Conservation (phyloP, 768 basidiomycete species). For the Xerocomus potaroensis region DNA sequence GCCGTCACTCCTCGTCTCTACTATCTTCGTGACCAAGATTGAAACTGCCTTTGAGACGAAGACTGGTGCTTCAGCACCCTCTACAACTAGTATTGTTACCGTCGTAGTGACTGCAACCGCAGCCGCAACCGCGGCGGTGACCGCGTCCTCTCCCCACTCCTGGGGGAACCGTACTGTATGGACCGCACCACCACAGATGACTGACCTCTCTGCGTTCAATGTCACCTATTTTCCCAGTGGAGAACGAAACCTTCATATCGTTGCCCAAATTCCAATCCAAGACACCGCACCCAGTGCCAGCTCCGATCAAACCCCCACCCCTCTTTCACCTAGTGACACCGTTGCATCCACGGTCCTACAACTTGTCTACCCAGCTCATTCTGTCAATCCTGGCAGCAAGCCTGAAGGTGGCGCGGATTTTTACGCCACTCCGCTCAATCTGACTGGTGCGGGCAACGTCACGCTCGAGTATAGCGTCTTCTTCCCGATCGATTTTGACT, state of each 20-base stretch:
- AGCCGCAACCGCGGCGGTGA: not conserved
- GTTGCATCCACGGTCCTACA: slow-evolving; percentile 47
- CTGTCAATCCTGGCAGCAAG: slow-evolving; percentile 59
- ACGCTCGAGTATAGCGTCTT: slow-evolving; percentile 69
- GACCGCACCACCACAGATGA: slow-evolving; percentile 49
- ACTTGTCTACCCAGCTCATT: slow-evolving; percentile 62
- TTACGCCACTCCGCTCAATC: slow-evolving; percentile 45
- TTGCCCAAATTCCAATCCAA: slow-evolving; percentile 42
- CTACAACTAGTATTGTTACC: slow-evolving; percentile 7
- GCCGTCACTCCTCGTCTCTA: not conserved
- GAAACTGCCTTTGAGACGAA: slow-evolving; percentile 8
- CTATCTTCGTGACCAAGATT: slow-evolving; percentile 9
- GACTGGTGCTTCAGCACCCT: not conserved
- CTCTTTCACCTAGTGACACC: slow-evolving; percentile 17
- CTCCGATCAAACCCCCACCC: slow-evolving; percentile 5
- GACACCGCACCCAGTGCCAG: slow-evolving; percentile 25
- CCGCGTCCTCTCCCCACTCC: not conserved
- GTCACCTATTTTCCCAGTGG: slow-evolving; percentile 54
- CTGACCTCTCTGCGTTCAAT: slow-evolving; percentile 57
- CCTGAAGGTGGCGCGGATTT: slow-evolving; percentile 76
- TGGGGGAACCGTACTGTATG: slow-evolving; percentile 36
- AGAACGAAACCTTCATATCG: slow-evolving; percentile 50
- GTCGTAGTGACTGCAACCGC: slow-evolving; percentile 9
- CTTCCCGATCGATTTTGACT: slow-evolving; percentile 71
- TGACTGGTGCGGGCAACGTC: slow-evolving; percentile 47